Percentiles rank a stretch among this genome's conserved stretches.
Conservation (phyloP, 2,329 filamentous ascomycete genomes). For the Hirsutella rhossiliensis region DNA sequence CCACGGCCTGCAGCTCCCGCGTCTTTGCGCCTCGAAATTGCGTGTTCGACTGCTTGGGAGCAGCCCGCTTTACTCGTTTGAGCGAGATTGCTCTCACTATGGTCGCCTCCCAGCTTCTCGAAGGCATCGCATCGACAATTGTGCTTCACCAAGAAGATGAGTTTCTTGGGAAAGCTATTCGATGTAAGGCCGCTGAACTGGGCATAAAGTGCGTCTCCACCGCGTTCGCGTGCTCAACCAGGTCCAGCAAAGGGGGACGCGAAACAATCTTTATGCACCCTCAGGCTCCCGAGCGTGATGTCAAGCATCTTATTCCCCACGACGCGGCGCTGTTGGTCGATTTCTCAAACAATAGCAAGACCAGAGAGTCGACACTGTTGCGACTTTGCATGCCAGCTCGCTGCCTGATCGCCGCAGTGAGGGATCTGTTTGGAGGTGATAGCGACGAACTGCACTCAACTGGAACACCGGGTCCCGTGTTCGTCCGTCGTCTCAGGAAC, state of each 20-base stretch:
- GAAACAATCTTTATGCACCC: not conserved
- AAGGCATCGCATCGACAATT: not conserved
- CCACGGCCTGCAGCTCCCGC: not conserved
- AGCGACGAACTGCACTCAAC: not conserved
- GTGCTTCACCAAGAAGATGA: not conserved
- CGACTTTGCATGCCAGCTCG: not conserved
- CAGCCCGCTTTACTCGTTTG: not conserved
- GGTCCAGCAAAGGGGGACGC: not conserved
- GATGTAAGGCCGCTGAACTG: slow-evolving; percentile 1
- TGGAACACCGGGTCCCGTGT: no score
- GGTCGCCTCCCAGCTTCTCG: not conserved
- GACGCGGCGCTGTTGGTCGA: not conserved
- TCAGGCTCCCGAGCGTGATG: not conserved
- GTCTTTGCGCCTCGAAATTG: not conserved
- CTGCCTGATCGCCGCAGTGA: not conserved
- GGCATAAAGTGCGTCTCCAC: not conserved
- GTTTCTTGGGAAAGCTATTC: not conserved
- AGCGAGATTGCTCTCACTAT: not conserved
- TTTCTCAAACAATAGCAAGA: not conserved
- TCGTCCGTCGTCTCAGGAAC: not conserved
- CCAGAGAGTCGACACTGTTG: not conserved
- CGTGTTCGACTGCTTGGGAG: not conserved
- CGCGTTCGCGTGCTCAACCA: not conserved
- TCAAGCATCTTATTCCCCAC: not conserved
- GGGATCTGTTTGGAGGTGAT: not conserved